phyloP scores from a whole-genome alignment of 495 filamentous ascomycete species.

The Penicillium cataractarum region DNA sequence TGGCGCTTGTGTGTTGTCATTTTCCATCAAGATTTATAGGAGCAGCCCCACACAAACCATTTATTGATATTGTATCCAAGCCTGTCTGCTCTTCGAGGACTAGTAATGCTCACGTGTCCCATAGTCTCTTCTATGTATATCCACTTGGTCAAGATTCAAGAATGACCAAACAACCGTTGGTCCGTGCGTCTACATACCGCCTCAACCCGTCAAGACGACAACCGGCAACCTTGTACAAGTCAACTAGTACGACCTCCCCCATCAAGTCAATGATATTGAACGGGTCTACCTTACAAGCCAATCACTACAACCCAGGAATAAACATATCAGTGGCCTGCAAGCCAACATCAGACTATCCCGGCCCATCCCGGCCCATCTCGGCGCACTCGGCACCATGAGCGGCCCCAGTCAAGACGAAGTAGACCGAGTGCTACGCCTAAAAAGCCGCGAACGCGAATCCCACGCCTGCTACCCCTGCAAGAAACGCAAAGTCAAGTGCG shows the following conservation, averaged over 20 bases:
- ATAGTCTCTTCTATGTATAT: no score
- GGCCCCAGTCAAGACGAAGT: constrained; percentile 25
- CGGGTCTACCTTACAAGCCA: no score
- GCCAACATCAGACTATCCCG: background rate
- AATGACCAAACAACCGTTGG: background rate
- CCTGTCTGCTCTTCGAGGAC: no score
- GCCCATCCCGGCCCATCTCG: constrained; percentile 4
- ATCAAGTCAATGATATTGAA: background rate
- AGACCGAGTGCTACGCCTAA: constrained; percentile 37
- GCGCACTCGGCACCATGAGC: constrained; percentile 19
- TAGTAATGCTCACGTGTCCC: no score
- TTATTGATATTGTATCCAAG: no score
- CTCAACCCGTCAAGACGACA: no score
- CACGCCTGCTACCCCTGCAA: constrained; percentile 46
- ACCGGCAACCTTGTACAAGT: background rate
- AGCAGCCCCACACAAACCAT: no score
- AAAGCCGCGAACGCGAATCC: constrained; percentile 37
- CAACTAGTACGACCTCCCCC: background rate
- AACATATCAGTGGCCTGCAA: background rate
- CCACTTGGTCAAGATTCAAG: no score
- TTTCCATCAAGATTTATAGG: no score
- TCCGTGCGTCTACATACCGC: background rate
- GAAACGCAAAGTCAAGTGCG: constrained; percentile 48
- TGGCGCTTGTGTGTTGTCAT: no score
- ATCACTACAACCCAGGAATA: background rate